phyloP scores from a whole-genome alignment of 2,329 filamentous ascomycete genomes.

The Colletotrichum sp. region DNA sequence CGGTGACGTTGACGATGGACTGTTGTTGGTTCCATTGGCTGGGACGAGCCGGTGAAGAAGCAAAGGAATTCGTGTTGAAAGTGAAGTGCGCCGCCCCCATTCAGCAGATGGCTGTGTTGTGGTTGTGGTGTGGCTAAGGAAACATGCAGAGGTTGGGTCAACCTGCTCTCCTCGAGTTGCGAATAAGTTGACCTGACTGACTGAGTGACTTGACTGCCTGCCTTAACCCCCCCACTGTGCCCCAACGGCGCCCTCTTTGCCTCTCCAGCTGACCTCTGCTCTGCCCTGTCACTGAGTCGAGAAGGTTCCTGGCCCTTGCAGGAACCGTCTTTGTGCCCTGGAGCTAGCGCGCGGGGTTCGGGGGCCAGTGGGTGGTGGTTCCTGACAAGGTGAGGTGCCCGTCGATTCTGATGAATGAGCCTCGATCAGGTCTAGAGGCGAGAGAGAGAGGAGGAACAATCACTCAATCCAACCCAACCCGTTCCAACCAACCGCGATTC shows the following conservation, averaged over 20 bases:
- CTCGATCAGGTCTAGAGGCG: not conserved
- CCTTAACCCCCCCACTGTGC: not conserved
- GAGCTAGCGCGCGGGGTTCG: not conserved
- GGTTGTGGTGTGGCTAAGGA: not conserved
- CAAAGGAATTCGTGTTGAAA: not conserved
- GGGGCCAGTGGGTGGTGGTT: not conserved
- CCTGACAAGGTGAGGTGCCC: not conserved
- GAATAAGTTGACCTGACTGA: not conserved
- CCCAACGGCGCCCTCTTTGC: not conserved
- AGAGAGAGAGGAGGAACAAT: not conserved
- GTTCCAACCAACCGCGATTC: not conserved
- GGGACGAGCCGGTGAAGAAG: not conserved
- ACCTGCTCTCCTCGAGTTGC: not conserved
- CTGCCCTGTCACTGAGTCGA: not conserved
- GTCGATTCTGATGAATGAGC: not conserved
- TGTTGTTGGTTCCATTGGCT: not conserved
- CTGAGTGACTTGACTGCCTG: not conserved
- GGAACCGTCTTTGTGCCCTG: not conserved
- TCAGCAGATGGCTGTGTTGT: not conserved
- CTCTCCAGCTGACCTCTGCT: not conserved
- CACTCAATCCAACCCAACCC: not conserved
- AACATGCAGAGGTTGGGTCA: not conserved
- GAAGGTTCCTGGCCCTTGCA: conserved; percentile 2
- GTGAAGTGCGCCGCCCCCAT: not conserved
- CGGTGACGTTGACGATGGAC: not conserved